Conservation (phyloP, 23 red algal species). For the Chondrus crispus region DNA sequence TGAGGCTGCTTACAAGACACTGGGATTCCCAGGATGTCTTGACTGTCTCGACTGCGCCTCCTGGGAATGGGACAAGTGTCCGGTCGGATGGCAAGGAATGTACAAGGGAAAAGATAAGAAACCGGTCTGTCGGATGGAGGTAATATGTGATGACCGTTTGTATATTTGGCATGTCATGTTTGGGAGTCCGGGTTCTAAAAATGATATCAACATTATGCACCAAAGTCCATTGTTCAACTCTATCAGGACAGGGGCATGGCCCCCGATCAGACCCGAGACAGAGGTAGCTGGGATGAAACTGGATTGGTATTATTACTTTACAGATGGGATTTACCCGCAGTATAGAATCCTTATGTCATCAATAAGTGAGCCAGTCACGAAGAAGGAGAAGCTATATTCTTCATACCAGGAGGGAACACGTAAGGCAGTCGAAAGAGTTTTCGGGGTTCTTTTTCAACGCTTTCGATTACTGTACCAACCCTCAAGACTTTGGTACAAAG, state of each 20-base stretch:
- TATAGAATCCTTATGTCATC: not conserved
- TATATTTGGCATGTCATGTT: not conserved
- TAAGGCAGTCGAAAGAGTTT: not conserved
- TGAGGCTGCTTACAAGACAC: not conserved
- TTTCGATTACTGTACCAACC: not conserved
- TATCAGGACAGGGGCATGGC: not conserved
- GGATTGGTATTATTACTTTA: constrained; percentile 19
- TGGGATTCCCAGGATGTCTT: constrained; percentile 1
- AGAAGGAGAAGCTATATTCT: not conserved
- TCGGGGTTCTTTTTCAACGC: not conserved
- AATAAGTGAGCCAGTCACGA: not conserved
- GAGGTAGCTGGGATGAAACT: not conserved
- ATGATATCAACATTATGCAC: constrained; percentile 8
- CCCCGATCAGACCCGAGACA: not conserved
- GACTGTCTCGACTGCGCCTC: constrained; percentile 1
- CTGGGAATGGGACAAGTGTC: constrained; percentile 13
- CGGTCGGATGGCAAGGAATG: not conserved
- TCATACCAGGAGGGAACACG: not conserved
- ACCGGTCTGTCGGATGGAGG: not conserved
- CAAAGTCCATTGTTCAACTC: not conserved
- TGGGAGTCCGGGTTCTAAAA: not conserved
- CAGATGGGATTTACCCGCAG: constrained; percentile 43
- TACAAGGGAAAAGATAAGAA: not conserved
- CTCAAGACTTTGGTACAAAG: not conserved
- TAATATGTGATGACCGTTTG: not conserved